phyloP scores from a whole-genome alignment of 2,329 filamentous ascomycete genomes.

The Calonectria hongkongensis region DNA sequence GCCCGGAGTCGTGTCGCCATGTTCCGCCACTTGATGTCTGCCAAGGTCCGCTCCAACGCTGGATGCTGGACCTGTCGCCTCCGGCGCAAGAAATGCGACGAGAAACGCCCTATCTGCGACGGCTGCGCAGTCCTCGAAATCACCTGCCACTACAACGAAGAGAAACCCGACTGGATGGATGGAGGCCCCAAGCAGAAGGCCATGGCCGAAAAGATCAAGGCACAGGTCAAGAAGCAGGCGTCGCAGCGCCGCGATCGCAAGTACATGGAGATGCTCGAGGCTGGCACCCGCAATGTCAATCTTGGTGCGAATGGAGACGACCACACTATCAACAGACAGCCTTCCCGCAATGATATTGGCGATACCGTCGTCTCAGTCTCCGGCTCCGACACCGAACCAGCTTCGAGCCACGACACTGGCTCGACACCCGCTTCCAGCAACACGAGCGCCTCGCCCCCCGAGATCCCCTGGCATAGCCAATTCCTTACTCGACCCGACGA shows the following conservation, averaged over 20 bases:
- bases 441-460: slow-evolving; percentile 57
- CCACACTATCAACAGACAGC: slow-evolving; percentile 1
- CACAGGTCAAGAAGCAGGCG: slow-evolving; percentile 74
- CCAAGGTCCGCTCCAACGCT: slow-evolving; percentile 63
- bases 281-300: slow-evolving; percentile 55
- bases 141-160: slow-evolving; percentile 70
- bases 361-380: slow-evolving; percentile 38
- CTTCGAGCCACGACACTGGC: slow-evolving; percentile 49
- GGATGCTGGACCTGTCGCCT: slow-evolving; percentile 78
- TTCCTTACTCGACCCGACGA: slow-evolving; percentile 51
- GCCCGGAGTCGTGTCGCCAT: slow-evolving; percentile 41
- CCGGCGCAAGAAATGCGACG: slow-evolving; percentile 77
- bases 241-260: slow-evolving; percentile 69
- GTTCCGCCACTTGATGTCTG: slow-evolving; percentile 56
- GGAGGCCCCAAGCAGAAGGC: slow-evolving; percentile 68
- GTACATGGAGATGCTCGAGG: slow-evolving; percentile 66
- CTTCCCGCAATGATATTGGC: slow-evolving; percentile 31
- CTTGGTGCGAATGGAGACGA: slow-evolving; percentile 43
- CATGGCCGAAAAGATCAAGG: slow-evolving; percentile 72
- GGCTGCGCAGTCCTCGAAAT: slow-evolving; percentile 73
- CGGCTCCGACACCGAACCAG: slow-evolving; percentile 56
- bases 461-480: slow-evolving; percentile 59
- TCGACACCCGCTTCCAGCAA: slow-evolving; percentile 57
- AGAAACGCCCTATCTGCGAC: slow-evolving; percentile 70
- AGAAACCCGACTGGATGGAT: slow-evolving; percentile 77